phyloP scores from a whole-genome alignment of 495 filamentous ascomycete genomes.

The Barbatosphaeria neglecta region DNA sequence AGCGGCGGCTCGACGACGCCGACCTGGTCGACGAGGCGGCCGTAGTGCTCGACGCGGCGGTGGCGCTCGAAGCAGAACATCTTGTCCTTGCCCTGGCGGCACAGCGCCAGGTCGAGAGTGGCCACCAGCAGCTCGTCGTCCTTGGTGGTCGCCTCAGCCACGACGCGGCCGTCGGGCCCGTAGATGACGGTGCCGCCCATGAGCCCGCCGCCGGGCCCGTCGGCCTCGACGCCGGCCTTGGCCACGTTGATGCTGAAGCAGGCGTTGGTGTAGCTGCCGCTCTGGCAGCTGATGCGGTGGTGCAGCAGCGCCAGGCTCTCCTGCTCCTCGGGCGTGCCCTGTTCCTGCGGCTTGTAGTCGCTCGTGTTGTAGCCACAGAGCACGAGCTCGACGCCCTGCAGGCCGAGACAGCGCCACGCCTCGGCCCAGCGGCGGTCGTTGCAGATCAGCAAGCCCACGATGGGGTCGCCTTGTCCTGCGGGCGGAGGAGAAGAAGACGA shows the following conservation, averaged over 20 bases:
- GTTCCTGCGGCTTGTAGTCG: conserved; percentile 28
- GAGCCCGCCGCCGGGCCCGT: conserved; percentile 26
- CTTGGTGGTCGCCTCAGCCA: conserved; percentile 30
- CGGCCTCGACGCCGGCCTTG: conserved; percentile 31
- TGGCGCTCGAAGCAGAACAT: conserved; percentile 37
- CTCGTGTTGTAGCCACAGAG: conserved; percentile 38
- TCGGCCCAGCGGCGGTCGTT: conserved; percentile 41
- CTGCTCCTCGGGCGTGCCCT: conserved; percentile 26
- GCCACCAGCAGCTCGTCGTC: conserved; percentile 37
- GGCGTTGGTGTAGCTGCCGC: conserved; percentile 37
- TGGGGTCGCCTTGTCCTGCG: conserved; percentile 30
- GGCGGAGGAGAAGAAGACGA: background rate
- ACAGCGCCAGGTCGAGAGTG: conserved; percentile 32
- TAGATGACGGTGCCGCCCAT: conserved; percentile 36
- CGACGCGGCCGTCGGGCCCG: conserved; percentile 30
- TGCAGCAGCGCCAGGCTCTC: conserved; percentile 32
- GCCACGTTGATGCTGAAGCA: conserved; percentile 34
- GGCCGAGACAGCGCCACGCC: conserved; percentile 31
- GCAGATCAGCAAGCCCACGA: conserved; percentile 41
- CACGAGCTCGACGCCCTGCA: conserved; percentile 37
- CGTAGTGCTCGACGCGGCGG: conserved; percentile 36
- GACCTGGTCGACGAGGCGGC: conserved; percentile 23
- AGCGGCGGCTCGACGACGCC: conserved; percentile 32
- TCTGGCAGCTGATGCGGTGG: conserved; percentile 33
- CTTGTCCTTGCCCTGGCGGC: conserved; percentile 30